Conservation (phyloP, 306 rosid species). For the Fragaria nilgerrensis region DNA sequence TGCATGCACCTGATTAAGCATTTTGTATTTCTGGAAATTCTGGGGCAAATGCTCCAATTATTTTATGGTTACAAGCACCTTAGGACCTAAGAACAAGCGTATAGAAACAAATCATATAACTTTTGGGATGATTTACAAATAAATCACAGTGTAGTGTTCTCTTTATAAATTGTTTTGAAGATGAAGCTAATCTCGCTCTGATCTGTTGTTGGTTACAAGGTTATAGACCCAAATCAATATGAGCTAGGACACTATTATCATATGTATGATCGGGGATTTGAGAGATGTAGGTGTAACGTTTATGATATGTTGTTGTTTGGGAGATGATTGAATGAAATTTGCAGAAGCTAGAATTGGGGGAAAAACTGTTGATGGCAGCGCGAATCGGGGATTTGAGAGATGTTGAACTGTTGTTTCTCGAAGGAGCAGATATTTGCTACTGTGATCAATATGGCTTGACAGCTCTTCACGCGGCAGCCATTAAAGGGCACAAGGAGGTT, state of each 20-base stretch:
- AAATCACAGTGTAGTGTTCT: neutral
- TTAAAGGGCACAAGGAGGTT: slow-evolving; percentile 68
- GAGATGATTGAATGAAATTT: neutral
- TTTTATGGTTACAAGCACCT: neutral
- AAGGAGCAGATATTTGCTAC: slow-evolving; percentile 38
- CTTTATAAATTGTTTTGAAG: neutral
- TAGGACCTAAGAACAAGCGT: neutral
- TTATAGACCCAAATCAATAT: neutral
- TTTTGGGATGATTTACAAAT: neutral
- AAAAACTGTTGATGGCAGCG: slow-evolving; percentile 49
- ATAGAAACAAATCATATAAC: neutral
- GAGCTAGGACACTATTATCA: neutral
- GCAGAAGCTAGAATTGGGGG: slow-evolving; percentile 53
- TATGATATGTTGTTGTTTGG: neutral
- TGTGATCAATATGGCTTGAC: slow-evolving; percentile 66
- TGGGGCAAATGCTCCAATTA: too few relatives aligned
- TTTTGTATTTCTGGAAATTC: neutral
- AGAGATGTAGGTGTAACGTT: neutral
- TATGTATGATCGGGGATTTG: too few relatives aligned
- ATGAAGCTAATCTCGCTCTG: neutral
- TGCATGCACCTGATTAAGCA: neutral
- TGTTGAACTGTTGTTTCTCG: slow-evolving; percentile 36
- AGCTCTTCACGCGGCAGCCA: slow-evolving; percentile 68
- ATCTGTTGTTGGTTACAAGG: neutral
- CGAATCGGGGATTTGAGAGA: slow-evolving; percentile 43